phyloP scores from a whole-genome alignment of 768 basidiomycete genomes.

The Lyophyllum semitale region DNA sequence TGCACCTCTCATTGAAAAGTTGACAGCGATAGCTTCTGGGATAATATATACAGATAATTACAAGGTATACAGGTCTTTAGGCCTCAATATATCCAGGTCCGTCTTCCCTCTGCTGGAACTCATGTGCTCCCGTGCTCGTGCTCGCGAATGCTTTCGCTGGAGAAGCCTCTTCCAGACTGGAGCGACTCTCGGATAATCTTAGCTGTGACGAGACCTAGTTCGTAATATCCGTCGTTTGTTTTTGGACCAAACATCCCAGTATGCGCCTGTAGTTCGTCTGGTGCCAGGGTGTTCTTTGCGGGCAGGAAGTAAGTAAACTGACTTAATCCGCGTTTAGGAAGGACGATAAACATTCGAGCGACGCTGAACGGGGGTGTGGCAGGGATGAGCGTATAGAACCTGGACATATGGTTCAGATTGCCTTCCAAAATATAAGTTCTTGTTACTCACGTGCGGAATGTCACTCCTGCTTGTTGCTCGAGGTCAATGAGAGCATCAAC shows the following conservation, averaged over 20 bases:
- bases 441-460: slow-evolving; percentile 69
- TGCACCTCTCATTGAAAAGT: slow-evolving; percentile 66
- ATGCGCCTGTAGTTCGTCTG: slow-evolving; percentile 84
- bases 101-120: neutral
- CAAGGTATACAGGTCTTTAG: slow-evolving; percentile 1
- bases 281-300: slow-evolving; percentile 63
- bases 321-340: slow-evolving; percentile 59
- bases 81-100: neutral
- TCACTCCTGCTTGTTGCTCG: slow-evolving; percentile 61
- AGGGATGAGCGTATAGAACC: slow-evolving; percentile 82
- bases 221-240: slow-evolving; percentile 90
- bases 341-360: slow-evolving; percentile 75
- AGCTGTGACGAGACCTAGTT: slow-evolving; percentile 71
- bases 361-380: slow-evolving; percentile 57
- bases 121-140: neutral
- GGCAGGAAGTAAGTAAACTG: slow-evolving; percentile 59
- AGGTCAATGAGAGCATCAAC: slow-evolving; percentile 63
- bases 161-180: slow-evolving; percentile 26
- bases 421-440: neutral
- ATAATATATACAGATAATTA: slow-evolving; percentile 1
- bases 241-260: slow-evolving; percentile 83
- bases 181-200: slow-evolving; percentile 63
- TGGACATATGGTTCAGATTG: slow-evolving; percentile 28
- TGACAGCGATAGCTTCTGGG: neutral
- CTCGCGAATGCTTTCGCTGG: neutral